Base-by-base conservation (phyloP, 441 rosid species). In the Erodium chrysanthum region DNA sequence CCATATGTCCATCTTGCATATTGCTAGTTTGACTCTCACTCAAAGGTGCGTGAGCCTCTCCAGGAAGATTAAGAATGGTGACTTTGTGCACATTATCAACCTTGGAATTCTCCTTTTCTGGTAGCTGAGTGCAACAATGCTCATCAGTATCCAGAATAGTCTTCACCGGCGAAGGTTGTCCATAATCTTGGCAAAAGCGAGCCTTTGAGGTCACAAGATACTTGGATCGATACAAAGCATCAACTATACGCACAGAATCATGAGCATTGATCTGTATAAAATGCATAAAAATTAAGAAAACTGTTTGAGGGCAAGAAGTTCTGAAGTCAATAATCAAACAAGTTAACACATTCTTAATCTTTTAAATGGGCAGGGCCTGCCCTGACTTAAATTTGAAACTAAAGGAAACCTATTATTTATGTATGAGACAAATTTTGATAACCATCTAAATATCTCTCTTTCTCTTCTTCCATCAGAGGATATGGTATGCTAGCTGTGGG, bases 41-140 rank as follows among this genome's bases (percentile, higher is more conserved):
- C 11, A 61, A 52, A 25, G 82, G 74, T 23, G 65, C 76, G 25
- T 58, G 71, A 20, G 14, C 77, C 74, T 74, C 91, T 82, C 82
- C 90, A 33, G 97, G 97, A 74, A 79, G 89, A 85, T 91, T 91
- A 72, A 91, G 96, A 73, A 91, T 81, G 2, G 97, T 94, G 74
- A 91, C 90, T 83, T 77, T 86, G 82, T 91, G 97, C 66, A 79
- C 76, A 63, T 83, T 81, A 72, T 75, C 73, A 65, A 75, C 74
- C 42, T 68, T 71, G 59, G 60, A 59, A 56, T 68, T 54, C 62
- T 71, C 74, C 60, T 74, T 81, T 77, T 70, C 79, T 54, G 83
- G 76, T 54, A 18, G 4, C 22, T 18, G 60, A 54, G 60, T 54
- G 17, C 9, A 54, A 54, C 10, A 20, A 18, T 17, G 79, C 71